Evolutionary conservation across 2,329 filamentous ascomycete genomes (phyloP).

Genomic region (Akanthomyces lecanii): DNA sequence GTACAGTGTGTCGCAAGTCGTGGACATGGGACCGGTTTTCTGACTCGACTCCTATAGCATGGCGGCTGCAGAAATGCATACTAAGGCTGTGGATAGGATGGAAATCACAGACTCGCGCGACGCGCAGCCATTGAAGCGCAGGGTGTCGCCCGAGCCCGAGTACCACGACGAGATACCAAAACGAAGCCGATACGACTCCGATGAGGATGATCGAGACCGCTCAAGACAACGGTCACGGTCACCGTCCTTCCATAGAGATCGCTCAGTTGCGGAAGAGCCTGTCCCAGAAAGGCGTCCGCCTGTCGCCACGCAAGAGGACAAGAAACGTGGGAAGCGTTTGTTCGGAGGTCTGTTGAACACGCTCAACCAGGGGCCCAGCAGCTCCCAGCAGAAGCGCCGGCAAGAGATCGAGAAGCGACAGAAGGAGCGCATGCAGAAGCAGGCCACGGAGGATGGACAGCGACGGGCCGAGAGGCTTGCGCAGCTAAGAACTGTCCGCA

Average conservation of each 20-base stretch:
- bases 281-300: background rate
- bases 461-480: conserved; percentile 62
- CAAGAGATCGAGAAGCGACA: conserved; percentile 80
- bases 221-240: conserved; percentile 13
- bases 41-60: conserved; percentile 2
- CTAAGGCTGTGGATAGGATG: background rate
- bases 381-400: conserved; percentile 62
- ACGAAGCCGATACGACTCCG: conserved; percentile 22
- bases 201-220: background rate
- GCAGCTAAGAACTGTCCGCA: conserved; percentile 56
- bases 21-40: background rate
- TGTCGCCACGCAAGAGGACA: conserved; percentile 60
- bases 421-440: conserved; percentile 68
- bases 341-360: conserved; percentile 80
- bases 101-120: background rate
- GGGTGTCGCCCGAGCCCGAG: conserved; percentile 23
- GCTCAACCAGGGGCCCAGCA: conserved; percentile 66
- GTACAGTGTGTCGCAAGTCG: background rate
- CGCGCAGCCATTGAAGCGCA: conserved; percentile 27
- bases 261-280: background rate
- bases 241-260: background rate
- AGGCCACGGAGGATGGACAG: conserved; percentile 67
- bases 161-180: conserved; percentile 24
- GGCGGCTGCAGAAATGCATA: background rate
- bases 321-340: conserved; percentile 76